Evolutionary conservation across 768 basidiomycete species (phyloP).

Genomic region (Porpolomopsis calyptriformis): DNA sequence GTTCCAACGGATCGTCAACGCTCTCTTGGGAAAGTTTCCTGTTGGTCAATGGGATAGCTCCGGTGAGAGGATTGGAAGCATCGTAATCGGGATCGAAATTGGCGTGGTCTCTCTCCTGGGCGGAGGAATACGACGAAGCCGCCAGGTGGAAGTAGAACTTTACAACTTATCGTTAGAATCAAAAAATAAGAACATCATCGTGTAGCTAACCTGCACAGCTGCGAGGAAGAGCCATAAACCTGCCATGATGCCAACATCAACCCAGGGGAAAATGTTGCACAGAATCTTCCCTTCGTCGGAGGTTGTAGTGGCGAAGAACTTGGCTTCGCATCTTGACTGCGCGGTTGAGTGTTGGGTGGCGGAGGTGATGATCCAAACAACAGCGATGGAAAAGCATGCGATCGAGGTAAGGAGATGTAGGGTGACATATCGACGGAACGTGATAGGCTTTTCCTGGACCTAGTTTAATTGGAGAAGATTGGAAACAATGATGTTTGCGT

Average conservation of each 20-base stretch:
- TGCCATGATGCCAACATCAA: conserved; percentile 84
- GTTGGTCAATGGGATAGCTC: conserved; percentile 53
- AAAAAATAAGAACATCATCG: conserved; percentile 3
- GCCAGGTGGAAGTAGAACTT: conserved; percentile 42
- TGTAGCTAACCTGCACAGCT: conserved; percentile 60
- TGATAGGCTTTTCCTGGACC: conserved; percentile 50
- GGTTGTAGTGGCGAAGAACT: conserved; percentile 41
- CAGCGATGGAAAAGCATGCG: conserved; percentile 64
- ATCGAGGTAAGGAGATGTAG: conserved; percentile 46
- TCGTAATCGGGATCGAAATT: conserved; percentile 70
- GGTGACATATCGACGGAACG: conserved; percentile 60
- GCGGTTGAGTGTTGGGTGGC: conserved; percentile 68
- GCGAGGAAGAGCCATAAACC: conserved; percentile 75
- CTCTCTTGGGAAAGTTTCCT: conserved; percentile 33
- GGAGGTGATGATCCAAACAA: conserved; percentile 74
- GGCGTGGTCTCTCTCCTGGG: conserved; percentile 68
- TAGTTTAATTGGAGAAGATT: not conserved
- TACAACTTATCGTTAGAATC: conserved; percentile 3
- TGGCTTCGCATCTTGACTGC: conserved; percentile 47
- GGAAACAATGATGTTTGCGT: conserved; percentile 12
- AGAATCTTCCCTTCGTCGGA: conserved; percentile 53
- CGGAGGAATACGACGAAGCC: conserved; percentile 49
- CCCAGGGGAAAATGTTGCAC: conserved; percentile 89
- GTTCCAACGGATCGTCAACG: conserved; percentile 25
- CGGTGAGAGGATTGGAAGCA: conserved; percentile 34